phyloP scores from a whole-genome alignment of 352 stramenopile species.

The Phytophthora pluvialis region DNA sequence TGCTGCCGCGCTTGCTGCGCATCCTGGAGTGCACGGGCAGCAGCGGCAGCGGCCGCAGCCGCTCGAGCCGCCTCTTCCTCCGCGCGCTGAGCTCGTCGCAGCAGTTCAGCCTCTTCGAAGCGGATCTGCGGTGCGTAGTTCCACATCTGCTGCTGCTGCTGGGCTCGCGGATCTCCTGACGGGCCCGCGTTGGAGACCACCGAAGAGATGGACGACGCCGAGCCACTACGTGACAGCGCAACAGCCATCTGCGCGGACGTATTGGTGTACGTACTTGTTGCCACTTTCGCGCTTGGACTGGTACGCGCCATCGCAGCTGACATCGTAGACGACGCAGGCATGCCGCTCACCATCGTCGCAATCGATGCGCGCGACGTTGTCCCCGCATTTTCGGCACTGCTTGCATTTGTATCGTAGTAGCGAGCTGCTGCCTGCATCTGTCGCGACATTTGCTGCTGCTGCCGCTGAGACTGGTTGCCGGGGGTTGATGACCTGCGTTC shows the following conservation, averaged over 20 bases:
- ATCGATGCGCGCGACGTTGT: constrained; percentile 28
- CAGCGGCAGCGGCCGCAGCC: constrained; percentile 68
- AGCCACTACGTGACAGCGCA: constrained; percentile 38
- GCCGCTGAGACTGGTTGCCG: constrained; percentile 56
- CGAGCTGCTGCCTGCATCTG: constrained; percentile 38
- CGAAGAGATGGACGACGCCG: constrained; percentile 39
- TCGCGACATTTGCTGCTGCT: constrained; percentile 37
- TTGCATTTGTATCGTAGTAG: constrained; percentile 45
- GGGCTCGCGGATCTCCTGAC: constrained; percentile 31
- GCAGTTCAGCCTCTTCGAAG: constrained; percentile 79
- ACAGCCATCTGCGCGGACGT: constrained; percentile 41
- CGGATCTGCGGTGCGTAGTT: constrained; percentile 70
- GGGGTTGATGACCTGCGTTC: constrained; percentile 47
- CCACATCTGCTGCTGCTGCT: constrained; percentile 80
- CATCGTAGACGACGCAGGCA: constrained; percentile 41
- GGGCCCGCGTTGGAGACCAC: constrained; percentile 34
- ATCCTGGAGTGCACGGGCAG: constrained; percentile 76
- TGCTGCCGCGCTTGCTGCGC: constrained; percentile 79
- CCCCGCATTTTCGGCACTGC: constrained; percentile 20
- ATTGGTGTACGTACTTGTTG: constrained; percentile 27
- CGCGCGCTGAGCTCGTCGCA: constrained; percentile 69
- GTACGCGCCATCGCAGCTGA: constrained; percentile 29
- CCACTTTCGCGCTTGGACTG: constrained; percentile 33
- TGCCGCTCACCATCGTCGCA: constrained; percentile 36
- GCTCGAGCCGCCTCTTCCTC: constrained; percentile 85